A percentile compares a stretch with the other conserved stretches of the same genome.
Conservation (phyloP, 768 basidiomycete species). For the Rhodotorula taiwanensis region DNA sequence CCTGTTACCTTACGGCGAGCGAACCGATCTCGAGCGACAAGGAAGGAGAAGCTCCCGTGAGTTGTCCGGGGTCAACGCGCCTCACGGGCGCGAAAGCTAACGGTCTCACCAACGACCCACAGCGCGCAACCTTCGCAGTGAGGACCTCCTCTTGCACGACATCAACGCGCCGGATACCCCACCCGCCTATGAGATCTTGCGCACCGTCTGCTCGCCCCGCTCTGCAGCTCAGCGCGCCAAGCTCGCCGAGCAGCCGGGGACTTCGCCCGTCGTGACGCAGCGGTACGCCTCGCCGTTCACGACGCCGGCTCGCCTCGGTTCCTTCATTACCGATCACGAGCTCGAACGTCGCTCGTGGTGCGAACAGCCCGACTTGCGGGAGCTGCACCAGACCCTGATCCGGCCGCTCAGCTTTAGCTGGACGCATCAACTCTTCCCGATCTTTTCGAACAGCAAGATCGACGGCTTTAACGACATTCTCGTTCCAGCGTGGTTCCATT, state of each 20-base stretch:
- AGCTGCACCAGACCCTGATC: slow-evolving; percentile 10
- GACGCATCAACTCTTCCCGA: slow-evolving; percentile 6
- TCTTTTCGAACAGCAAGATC: slow-evolving; percentile 15
- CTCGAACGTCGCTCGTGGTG: slow-evolving; percentile 18
- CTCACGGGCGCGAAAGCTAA: neutral
- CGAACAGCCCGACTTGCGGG: slow-evolving; percentile 23
- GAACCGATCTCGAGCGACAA: neutral
- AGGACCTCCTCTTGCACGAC: neutral
- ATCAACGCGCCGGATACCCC: neutral
- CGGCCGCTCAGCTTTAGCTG: slow-evolving; percentile 11
- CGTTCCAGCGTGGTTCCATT: slow-evolving; percentile 19
- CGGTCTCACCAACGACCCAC: neutral
- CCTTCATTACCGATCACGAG: neutral
- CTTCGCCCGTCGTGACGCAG: neutral
- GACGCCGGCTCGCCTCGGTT: neutral
- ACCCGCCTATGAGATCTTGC: slow-evolving; percentile 3
- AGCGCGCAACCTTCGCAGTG: neutral
- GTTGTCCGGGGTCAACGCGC: neutral
- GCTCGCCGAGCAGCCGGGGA: neutral
- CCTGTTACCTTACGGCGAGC: slow-evolving; percentile 7
- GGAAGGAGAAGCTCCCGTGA: neutral
- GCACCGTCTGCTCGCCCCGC: neutral
- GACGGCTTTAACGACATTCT: slow-evolving; percentile 12
- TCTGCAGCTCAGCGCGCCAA: neutral
- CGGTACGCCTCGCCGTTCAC: slow-evolving; percentile 9